Evolutionary conservation across 2,329 filamentous ascomycete species (phyloP).

Genomic region (Delphinella strobiligena): DNA sequence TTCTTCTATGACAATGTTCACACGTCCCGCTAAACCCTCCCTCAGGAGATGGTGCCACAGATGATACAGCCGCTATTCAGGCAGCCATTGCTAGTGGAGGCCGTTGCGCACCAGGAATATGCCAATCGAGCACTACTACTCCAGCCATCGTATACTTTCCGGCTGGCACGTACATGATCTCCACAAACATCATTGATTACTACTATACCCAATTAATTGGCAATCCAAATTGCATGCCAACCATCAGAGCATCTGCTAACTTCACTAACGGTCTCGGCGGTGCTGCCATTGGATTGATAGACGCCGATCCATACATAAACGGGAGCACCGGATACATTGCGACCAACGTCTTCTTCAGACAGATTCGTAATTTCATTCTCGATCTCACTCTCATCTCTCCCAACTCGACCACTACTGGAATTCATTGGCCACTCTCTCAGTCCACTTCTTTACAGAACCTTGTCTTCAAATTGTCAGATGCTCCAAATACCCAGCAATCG

Average conservation of each 20-base stretch:
- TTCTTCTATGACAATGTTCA: not conserved
- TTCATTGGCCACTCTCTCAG: slow-evolving; percentile 36
- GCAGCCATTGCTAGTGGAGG: slow-evolving; percentile 45
- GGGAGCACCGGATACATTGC: slow-evolving; percentile 27
- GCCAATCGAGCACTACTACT: slow-evolving; percentile 23
- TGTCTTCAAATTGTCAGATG: slow-evolving; percentile 31
- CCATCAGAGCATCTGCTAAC: slow-evolving; percentile 39
- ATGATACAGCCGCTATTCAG: slow-evolving; percentile 80
- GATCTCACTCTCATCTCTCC: slow-evolving; percentile 43
- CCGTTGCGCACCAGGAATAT: slow-evolving; percentile 29
- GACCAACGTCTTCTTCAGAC: slow-evolving; percentile 53
- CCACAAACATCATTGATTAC: slow-evolving; percentile 47
- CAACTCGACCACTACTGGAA: slow-evolving; percentile 28
- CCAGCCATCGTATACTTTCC: slow-evolving; percentile 33
- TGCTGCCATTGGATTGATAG: slow-evolving; percentile 40
- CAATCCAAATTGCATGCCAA: slow-evolving; percentile 45
- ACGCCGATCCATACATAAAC: slow-evolving; percentile 40
- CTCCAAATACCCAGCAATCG: slow-evolving; percentile 33
- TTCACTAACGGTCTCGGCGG: slow-evolving; percentile 33
- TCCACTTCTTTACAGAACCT: slow-evolving; percentile 34
- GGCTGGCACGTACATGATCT: slow-evolving; percentile 35
- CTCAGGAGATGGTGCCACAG: slow-evolving; percentile 73
- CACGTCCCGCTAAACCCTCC: slow-evolving; percentile 43
- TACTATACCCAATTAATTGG: slow-evolving; percentile 53
- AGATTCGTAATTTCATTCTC: slow-evolving; percentile 53